These are phyloP conservation scores for Penicillium robsamsonii DNA, from an alignment of 495 filamentous ascomycete genomes.

Conservation along the genomic window DNA sequence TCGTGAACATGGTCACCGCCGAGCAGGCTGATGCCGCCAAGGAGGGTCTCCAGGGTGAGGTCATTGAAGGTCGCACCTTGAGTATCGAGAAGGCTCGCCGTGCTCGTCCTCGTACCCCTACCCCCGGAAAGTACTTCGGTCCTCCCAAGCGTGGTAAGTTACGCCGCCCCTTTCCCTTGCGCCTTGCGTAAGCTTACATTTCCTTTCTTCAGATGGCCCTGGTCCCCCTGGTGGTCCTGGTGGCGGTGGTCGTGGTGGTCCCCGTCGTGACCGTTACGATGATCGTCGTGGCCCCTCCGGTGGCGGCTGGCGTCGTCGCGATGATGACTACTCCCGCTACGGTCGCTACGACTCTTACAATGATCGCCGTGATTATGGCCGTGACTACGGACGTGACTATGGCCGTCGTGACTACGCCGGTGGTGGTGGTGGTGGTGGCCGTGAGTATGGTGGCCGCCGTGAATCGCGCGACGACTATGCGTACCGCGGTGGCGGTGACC, in stretches of 20 bases:
- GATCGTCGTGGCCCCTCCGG: conserved; percentile 57
- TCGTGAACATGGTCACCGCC: conserved; percentile 95
- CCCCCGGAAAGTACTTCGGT: conserved; percentile 98
- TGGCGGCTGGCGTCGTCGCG: conserved; percentile 47
- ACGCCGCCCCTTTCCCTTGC: conserved; percentile 1
- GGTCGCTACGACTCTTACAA: conserved; percentile 60
- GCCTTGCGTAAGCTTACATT: conserved; percentile 22
- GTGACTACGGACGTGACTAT: conserved; percentile 49
- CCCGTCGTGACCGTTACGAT: conserved; percentile 49
- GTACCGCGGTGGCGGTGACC: conserved; percentile 44
- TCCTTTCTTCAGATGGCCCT: conserved; percentile 48
- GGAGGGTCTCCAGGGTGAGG: conserved; percentile 91
- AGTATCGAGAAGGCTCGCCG: conserved; percentile 99
- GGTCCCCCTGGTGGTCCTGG: conserved; percentile 33
- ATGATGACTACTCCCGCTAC: conserved; percentile 55
- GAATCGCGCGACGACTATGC: conserved; percentile 59
- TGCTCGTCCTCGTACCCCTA: conserved; percentile 89
- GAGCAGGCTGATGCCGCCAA: conserved; percentile 96
- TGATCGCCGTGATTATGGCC: conserved; percentile 51
- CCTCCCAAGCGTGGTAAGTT: conserved; percentile 93
- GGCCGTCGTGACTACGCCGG: conserved; percentile 48
- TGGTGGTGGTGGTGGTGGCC: conserved; percentile 42
- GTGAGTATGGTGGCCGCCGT: conserved; percentile 49
- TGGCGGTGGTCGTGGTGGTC: conserved; percentile 11
- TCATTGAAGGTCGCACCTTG: conserved; percentile 90